Conservation (phyloP, 495 filamentous ascomycete species). For the Penicillium samsonianum region DNA sequence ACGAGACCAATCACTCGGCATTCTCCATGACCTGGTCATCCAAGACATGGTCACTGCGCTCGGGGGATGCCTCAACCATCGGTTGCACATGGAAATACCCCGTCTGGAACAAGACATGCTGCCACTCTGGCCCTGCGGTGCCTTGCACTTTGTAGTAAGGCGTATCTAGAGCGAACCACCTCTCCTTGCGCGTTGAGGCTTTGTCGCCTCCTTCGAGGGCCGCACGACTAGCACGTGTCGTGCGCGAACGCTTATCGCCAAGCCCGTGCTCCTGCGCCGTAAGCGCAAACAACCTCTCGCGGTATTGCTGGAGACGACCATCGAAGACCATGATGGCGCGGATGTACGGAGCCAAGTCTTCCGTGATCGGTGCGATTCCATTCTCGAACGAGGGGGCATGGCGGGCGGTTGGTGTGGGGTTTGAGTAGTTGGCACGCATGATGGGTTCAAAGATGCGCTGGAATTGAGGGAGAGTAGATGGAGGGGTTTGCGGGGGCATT, state of each 20-base stretch:
- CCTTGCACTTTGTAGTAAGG: constrained; percentile 63
- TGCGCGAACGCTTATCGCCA: constrained; percentile 64
- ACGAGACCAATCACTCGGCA: neutral
- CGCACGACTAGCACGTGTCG: constrained; percentile 75
- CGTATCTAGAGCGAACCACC: constrained; percentile 72
- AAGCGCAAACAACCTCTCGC: constrained; percentile 61
- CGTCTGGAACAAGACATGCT: constrained; percentile 41
- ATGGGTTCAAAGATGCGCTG: constrained; percentile 39
- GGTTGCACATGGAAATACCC: constrained; percentile 39
- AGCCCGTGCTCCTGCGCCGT: constrained; percentile 50
- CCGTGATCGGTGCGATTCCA: constrained; percentile 57
- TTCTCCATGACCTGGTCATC: constrained; percentile 1
- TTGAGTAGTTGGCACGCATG: constrained; percentile 34
- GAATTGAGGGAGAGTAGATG: constrained; percentile 24
- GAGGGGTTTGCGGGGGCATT: constrained; percentile 15
- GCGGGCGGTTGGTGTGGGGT: constrained; percentile 32
- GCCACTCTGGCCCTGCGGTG: constrained; percentile 70
- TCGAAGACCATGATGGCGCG: constrained; percentile 79
- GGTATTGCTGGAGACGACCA: constrained; percentile 63
- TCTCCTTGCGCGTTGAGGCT: constrained; percentile 68
- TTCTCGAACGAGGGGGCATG: constrained; percentile 70
- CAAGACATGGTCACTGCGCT: constrained; percentile 3
- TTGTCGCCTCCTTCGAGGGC: constrained; percentile 81
- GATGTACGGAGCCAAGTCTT: constrained; percentile 83
- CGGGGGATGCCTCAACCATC: constrained; percentile 2